Evolutionary conservation across 1,284 basidiomycete species (phyloP).

Genomic region (Rhodotorula sp.): DNA sequence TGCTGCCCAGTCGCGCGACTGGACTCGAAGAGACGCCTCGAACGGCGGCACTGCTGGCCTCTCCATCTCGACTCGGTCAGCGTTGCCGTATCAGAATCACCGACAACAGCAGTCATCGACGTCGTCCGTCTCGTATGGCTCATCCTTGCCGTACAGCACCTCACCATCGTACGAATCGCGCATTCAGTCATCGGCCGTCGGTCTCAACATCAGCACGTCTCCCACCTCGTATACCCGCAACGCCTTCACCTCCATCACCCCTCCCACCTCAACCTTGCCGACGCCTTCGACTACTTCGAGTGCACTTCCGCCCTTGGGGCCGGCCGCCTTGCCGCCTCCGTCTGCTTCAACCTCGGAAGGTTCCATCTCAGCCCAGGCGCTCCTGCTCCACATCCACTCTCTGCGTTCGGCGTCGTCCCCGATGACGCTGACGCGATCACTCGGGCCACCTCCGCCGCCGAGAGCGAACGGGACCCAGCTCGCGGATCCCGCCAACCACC

Average conservation of each 20-base stretch:
- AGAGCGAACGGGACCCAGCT: background rate
- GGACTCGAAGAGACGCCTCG: slow-evolving; percentile 6
- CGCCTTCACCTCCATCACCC: background rate
- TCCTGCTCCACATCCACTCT: slow-evolving; percentile 33
- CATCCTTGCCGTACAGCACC: slow-evolving; percentile 25
- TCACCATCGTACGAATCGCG: slow-evolving; percentile 17
- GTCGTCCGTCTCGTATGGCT: slow-evolving; percentile 33
- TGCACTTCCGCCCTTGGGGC: background rate
- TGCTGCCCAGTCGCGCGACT: background rate
- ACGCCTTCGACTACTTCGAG: background rate
- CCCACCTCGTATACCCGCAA: background rate
- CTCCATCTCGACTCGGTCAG: slow-evolving; percentile 1
- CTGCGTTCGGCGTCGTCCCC: slow-evolving; percentile 31
- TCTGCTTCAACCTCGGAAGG: slow-evolving; percentile 15
- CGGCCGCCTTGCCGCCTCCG: background rate
- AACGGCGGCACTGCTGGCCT: slow-evolving; percentile 7
- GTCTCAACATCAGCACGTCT: slow-evolving; percentile 1
- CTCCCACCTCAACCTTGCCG: background rate
- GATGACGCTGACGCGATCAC: slow-evolving; percentile 34
- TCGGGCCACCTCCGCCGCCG: slow-evolving; percentile 12
- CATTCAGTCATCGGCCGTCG: background rate
- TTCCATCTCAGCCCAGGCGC: slow-evolving; percentile 35
- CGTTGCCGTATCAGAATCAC: slow-evolving; percentile 30
- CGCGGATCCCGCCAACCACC: slow-evolving; percentile 10
- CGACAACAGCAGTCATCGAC: slow-evolving; percentile 34